Percentiles rank a stretch among this genome's conserved stretches.
Evolutionary conservation across 208 protist species (phyloP).

Genomic region (Trypanosoma melophagium): DNA sequence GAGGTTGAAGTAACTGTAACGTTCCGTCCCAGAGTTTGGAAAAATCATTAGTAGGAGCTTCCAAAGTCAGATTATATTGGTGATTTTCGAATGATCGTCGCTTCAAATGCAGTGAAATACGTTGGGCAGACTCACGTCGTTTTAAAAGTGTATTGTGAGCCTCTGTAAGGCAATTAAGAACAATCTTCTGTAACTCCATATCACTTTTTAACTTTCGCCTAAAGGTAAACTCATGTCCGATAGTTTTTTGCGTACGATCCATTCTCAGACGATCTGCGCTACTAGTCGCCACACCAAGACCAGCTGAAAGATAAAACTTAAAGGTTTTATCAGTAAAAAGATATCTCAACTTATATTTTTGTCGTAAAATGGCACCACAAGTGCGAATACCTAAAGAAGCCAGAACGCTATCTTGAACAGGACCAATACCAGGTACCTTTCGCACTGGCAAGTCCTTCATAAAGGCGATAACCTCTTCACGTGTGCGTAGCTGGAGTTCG

Average conservation of each 20-base stretch:
- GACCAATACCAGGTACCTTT: slow-evolving; percentile 82
- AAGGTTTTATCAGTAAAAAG: slow-evolving; percentile 79
- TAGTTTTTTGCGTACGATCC: slow-evolving; percentile 54
- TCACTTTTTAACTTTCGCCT: slow-evolving; percentile 47
- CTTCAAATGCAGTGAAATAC: slow-evolving; percentile 68
- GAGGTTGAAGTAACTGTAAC: slow-evolving; percentile 60
- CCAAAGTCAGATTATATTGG: slow-evolving; percentile 60
- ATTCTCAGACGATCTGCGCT: slow-evolving; percentile 38
- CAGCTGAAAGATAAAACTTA: slow-evolving; percentile 69
- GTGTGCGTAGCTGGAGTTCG: slow-evolving; percentile 69
- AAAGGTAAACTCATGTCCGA: slow-evolving; percentile 83
- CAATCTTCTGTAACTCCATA: slow-evolving; percentile 54
- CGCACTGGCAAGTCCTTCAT: slow-evolving; percentile 72
- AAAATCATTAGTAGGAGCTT: slow-evolving; percentile 66
- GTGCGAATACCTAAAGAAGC: slow-evolving; percentile 72
- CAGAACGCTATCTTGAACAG: slow-evolving; percentile 66
- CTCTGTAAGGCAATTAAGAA: slow-evolving; percentile 45
- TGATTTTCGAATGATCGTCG: slow-evolving; percentile 71
- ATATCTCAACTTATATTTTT: slow-evolving; percentile 73
- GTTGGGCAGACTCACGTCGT: slow-evolving; percentile 43
- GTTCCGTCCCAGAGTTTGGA: slow-evolving; percentile 58
- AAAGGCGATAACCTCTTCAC: slow-evolving; percentile 80
- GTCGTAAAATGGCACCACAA: slow-evolving; percentile 69
- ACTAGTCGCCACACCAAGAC: slow-evolving; percentile 65
- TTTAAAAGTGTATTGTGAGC: slow-evolving; percentile 62